Conservation (phyloP, 169 alveolate genomes). For the Eimeria acervulina region DNA sequence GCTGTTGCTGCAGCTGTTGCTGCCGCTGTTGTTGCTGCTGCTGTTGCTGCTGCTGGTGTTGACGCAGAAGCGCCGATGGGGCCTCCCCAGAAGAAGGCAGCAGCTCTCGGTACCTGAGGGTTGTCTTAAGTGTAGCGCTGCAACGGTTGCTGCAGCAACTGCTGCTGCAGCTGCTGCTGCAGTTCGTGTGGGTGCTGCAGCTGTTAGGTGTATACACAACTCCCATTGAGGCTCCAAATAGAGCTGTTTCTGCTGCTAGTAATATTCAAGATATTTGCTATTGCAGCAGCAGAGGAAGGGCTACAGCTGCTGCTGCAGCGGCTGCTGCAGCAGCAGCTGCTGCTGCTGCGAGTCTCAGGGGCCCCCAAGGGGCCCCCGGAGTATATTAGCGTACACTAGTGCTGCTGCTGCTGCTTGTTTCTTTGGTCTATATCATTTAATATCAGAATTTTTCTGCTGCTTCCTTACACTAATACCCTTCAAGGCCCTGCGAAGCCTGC, state of each 20-base stretch:
- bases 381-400: no score
- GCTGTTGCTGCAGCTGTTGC: slow-evolving; percentile 27
- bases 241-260: no score
- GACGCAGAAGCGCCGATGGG: neutral
- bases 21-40: neutral
- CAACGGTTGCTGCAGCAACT: neutral
- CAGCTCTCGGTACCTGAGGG: neutral
- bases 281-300: neutral
- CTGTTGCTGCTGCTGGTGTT: no score
- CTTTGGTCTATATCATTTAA: neutral
- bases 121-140: neutral
- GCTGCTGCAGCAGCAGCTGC: no score
- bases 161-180: slow-evolving; percentile 4
- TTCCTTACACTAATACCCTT: neutral
- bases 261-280: neutral
- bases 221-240: no score
- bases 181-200: neutral
- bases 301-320: neutral
- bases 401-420: no score
- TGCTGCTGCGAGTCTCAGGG: no score
- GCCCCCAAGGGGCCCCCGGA: no score
- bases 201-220: neutral
- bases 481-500: neutral
- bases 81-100: neutral
- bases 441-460: neutral